A percentile compares a stretch with the other conserved stretches of the same genome.
These are phyloP conservation scores for Beauveria sp. DNA, from an alignment of 2,329 filamentous ascomycete genomes.

Conservation along the genomic window DNA sequence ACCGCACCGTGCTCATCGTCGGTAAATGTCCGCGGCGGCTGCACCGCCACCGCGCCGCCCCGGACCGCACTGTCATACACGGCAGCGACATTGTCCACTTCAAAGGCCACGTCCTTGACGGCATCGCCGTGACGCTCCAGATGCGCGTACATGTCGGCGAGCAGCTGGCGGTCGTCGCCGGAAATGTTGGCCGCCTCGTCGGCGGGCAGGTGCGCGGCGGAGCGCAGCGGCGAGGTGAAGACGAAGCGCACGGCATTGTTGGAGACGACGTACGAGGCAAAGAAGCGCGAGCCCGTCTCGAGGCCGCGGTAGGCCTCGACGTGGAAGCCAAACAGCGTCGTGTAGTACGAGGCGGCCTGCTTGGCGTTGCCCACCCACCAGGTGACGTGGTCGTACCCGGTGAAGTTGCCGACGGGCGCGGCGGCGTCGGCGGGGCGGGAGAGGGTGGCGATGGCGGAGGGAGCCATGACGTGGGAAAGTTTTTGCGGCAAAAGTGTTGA, in stretches of 20 bases:
- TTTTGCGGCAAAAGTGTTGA: background rate
- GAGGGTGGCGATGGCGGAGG: slow-evolving; percentile 44
- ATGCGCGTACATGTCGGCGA: slow-evolving; percentile 73
- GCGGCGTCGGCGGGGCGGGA: slow-evolving; percentile 42
- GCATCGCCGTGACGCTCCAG: slow-evolving; percentile 85
- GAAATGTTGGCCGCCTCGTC: slow-evolving; percentile 50
- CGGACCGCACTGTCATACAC: slow-evolving; percentile 69
- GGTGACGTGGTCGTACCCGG: slow-evolving; percentile 85
- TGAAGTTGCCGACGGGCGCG: slow-evolving; percentile 52
- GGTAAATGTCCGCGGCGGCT: slow-evolving; percentile 44
- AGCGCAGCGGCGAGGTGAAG: slow-evolving; percentile 73
- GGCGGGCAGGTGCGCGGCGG: slow-evolving; percentile 41
- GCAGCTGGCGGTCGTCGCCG: slow-evolving; percentile 53
- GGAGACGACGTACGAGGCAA: slow-evolving; percentile 76
- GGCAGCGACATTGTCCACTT: slow-evolving; percentile 79
- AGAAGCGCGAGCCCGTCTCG: slow-evolving; percentile 74
- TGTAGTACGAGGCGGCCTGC: slow-evolving; percentile 86
- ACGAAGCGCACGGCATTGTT: slow-evolving; percentile 75
- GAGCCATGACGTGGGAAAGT: slow-evolving; percentile 40
- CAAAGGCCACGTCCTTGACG: slow-evolving; percentile 91
- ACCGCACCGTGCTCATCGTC: slow-evolving; percentile 61
- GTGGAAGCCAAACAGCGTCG: slow-evolving; percentile 77
- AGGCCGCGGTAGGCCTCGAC: slow-evolving; percentile 78
- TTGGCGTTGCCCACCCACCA: slow-evolving; percentile 98
- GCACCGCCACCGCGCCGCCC: slow-evolving; percentile 54